Conservation (phyloP, 2,329 filamentous ascomycete genomes). For the Pseudocercospora crystallina region DNA sequence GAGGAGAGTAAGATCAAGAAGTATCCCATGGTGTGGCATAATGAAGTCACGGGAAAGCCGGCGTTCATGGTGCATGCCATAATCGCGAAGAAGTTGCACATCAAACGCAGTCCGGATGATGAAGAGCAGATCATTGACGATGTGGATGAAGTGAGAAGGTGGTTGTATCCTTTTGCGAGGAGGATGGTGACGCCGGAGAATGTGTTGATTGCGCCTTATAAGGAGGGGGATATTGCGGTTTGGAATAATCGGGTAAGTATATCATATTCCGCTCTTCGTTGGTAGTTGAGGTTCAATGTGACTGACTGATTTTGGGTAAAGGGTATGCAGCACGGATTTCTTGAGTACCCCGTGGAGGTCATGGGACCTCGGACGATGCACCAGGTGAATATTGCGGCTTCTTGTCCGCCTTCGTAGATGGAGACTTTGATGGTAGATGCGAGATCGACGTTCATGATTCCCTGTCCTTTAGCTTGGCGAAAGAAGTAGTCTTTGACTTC, state of each 20-base stretch:
- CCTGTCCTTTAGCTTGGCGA: too few relatives aligned
- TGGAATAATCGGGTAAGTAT: constrained; percentile 1
- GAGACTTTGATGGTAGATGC: too few relatives aligned
- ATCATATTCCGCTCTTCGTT: background rate
- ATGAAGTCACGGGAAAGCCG: background rate
- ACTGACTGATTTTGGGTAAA: background rate
- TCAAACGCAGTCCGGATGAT: background rate
- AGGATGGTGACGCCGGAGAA: constrained; percentile 4
- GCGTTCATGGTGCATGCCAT: constrained; percentile 4
- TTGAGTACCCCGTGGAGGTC: background rate
- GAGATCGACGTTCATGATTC: too few relatives aligned
- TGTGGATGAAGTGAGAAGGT: constrained; percentile 1
- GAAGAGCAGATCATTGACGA: constrained; percentile 1
- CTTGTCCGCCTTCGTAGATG: background rate
- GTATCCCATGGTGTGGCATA: constrained; percentile 6
- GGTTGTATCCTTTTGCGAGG: constrained; percentile 1
- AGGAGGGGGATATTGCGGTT: constrained; percentile 1
- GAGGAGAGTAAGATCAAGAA: constrained; percentile 2
- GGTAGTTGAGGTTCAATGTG: background rate
- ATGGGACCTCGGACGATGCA: constrained; percentile 1
- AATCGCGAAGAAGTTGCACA: background rate
- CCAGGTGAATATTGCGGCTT: constrained; percentile 4
- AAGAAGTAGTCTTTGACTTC: too few relatives aligned
- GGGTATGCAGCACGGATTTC: constrained; percentile 3
- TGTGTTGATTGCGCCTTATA: constrained; percentile 2